Evolutionary conservation across 257 asterid species (phyloP), one percentile per base, ranked within the genome.

Genomic region (Anisodus tanguticus): DNA sequence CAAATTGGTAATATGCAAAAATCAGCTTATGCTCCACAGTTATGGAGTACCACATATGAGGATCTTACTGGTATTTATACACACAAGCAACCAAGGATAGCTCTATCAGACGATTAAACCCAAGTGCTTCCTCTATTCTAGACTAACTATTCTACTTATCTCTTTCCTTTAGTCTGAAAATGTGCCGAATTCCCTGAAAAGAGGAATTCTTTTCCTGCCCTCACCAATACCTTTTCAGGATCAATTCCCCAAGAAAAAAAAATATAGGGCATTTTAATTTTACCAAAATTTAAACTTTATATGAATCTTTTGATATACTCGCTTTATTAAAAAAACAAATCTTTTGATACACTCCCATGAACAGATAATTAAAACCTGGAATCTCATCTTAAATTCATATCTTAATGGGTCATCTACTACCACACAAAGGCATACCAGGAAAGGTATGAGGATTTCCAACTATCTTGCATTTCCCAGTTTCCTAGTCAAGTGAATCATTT

Each of bases 51-150:
- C 81, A 51, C 13, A 19, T 5, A n/a, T 47, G 41, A 47, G 80
- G 60, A 76, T 15, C 47, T 76, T 26, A 37, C 62, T 22, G 45
- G 22, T 51, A 74, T 22, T 26, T 76, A 0, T 13, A 72, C 59
- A 71, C 79, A 47, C 13, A 26, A 51, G 63, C 47, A 51, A 51
- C 51, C 26, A 3, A 51, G 22, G 47, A 51, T n/a, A 13, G 26
- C 8, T 51, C 26, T 26, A 51, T 51, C 5, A 76, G 17, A 63
- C 64, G 16, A 51, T 7, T 76, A 26, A 53, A 35, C 64, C 19
- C 15, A 53, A 76, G 81, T 76, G 13, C 81, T 53, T 63, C 81
- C 81, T 76, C 81, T 51, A 51, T 26, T 4, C 47, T 26, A 53
- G 12, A 51, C 26, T 76, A 51, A 51, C 47, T 76, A 31, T 1